Conservation (phyloP, 2,329 filamentous ascomycete genomes). For the Pleoardoris graminearum region DNA sequence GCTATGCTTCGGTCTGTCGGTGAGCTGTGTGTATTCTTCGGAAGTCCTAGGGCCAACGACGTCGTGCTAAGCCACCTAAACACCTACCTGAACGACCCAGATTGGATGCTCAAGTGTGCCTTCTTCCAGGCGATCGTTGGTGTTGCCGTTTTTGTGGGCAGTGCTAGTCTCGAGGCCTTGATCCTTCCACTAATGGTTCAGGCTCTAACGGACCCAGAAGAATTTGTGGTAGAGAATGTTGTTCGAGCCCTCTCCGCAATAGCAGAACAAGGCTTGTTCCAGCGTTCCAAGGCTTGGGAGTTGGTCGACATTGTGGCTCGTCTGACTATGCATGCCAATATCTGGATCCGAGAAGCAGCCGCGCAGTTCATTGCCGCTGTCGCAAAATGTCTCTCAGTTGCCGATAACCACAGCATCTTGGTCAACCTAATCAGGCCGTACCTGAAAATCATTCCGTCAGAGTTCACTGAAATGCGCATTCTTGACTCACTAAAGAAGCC, state of each 20-base stretch:
- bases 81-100: conserved; percentile 92
- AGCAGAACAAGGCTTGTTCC: conserved; percentile 83
- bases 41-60: conserved; percentile 87
- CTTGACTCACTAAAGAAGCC: conserved; percentile 84
- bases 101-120: conserved; percentile 95
- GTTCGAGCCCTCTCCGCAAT: conserved; percentile 86
- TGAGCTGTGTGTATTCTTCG: conserved; percentile 92
- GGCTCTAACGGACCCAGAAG: conserved; percentile 88
- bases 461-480: conserved; percentile 72
- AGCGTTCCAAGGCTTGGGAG: conserved; percentile 83
- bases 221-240: conserved; percentile 90
- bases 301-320: conserved; percentile 79
- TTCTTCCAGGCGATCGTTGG: conserved; percentile 96
- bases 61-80: conserved; percentile 96
- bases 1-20: conserved; percentile 92
- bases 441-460: conserved; percentile 71
- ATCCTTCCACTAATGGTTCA: conserved; percentile 95
- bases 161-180: conserved; percentile 88
- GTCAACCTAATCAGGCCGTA: conserved; percentile 80
- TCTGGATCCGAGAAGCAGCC: conserved; percentile 92
- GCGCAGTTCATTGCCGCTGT: conserved; percentile 80
- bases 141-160: conserved; percentile 87
- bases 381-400: conserved; percentile 72
- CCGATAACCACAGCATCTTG: conserved; percentile 82
- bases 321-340: conserved; percentile 90